Conservation (phyloP, 495 filamentous ascomycete species). For the Aspergillus homomorphus region DNA sequence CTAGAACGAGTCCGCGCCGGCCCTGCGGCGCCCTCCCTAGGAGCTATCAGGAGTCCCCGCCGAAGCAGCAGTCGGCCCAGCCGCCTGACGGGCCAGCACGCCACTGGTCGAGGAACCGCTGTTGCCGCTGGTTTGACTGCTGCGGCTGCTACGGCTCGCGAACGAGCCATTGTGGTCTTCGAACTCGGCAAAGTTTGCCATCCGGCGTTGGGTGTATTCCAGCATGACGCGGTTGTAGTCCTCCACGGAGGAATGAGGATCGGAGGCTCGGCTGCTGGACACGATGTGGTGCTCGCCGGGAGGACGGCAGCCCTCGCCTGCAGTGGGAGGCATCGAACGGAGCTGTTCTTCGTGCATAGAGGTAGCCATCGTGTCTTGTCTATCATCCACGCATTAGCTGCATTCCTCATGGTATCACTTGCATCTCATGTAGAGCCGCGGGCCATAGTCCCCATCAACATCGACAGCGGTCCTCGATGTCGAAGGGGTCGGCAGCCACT, state of each 20-base stretch:
- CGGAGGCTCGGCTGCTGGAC: constrained; percentile 21
- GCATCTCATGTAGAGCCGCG: not conserved
- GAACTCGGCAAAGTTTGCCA: constrained; percentile 36
- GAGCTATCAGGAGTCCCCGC: not conserved
- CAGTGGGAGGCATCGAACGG: constrained; percentile 22
- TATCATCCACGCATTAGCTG: constrained; percentile 3
- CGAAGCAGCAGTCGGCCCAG: constrained; percentile 13
- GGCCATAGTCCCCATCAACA: not conserved
- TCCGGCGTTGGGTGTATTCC: constrained; percentile 45
- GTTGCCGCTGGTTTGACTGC: constrained; percentile 32
- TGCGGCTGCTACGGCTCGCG: constrained; percentile 34
- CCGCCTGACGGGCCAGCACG: constrained; percentile 18
- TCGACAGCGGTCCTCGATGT: not conserved
- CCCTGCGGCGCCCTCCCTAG: not conserved
- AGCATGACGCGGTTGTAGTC: constrained; percentile 49
- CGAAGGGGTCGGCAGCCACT: not conserved
- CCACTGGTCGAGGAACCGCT: constrained; percentile 25
- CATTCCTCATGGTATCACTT: not conserved
- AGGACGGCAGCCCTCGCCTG: constrained; percentile 20
- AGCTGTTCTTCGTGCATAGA: constrained; percentile 24
- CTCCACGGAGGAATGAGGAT: constrained; percentile 35
- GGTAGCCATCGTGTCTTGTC: constrained; percentile 11
- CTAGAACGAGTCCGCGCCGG: not conserved
- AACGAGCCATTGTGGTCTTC: constrained; percentile 22
- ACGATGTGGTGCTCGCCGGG: constrained; percentile 18